Evolutionary conservation across 192 early-diverging fungal genomes (phyloP).

Genomic region (Linnemannia elongata): DNA sequence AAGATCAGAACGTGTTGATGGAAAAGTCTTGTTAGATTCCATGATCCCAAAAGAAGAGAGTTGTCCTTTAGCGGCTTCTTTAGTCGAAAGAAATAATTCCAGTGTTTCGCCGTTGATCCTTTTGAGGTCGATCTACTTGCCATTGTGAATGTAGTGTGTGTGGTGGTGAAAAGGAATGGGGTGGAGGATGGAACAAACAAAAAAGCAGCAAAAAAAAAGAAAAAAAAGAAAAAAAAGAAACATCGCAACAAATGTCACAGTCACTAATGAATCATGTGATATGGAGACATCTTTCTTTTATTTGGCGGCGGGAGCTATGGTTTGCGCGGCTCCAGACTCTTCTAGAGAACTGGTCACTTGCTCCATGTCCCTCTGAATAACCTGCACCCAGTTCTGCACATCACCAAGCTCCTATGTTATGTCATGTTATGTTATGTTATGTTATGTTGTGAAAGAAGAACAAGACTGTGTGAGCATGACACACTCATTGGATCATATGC

Average conservation of each 20-base stretch:
- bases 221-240: neutral
- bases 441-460: neutral
- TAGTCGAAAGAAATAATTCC: neutral
- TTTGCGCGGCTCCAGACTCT: neutral
- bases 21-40: neutral
- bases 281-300: neutral
- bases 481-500: neutral
- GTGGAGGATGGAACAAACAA: slow-evolving; percentile 5
- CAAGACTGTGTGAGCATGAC: neutral
- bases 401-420: slow-evolving; percentile 83
- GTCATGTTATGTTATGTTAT: neutral
- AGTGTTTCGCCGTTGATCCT: neutral
- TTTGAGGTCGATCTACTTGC: neutral
- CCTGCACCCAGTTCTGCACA: slow-evolving; percentile 87
- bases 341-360: slow-evolving; percentile 79
- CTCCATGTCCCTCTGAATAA: slow-evolving; percentile 87
- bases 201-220: neutral
- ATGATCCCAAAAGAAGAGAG: neutral
- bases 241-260: neutral
- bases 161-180: neutral
- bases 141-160: neutral
- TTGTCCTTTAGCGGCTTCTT: neutral
- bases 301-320: neutral
- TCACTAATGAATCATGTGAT: neutral
- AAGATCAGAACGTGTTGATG: slow-evolving; percentile 31